Base-by-base conservation (phyloP, 306 rosid genomes). In the Malus orientalis region DNA sequence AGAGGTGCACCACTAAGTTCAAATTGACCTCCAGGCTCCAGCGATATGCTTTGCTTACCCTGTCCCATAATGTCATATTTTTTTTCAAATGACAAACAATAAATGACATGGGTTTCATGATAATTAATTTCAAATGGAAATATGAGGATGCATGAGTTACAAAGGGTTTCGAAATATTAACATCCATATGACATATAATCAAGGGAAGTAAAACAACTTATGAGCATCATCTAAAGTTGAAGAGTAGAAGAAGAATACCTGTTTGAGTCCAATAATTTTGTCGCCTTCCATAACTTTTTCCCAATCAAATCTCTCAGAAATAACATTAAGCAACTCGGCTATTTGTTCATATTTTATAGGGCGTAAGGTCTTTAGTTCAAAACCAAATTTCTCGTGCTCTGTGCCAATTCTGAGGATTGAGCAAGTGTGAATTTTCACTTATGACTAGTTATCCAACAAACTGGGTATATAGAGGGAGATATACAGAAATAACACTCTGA, bases 21-120 rank as follows among this genome's bases (percentile, higher is more conserved):
- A 91, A 96, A 92, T 82, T 96, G 98, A 84, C 98, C 99, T 14
- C 99, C 99, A 60, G 97, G 99, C 87, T 96, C 99, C 81, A 96
- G 79, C 55, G 99, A 96, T 82, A 96, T 92, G 88, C 96, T 91
- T 83, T 96, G 97, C 88, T 89, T 91, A 29, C 99, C 98, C 99
- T 92, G 91, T 82, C 74, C 75, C 85, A 87, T 78, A 78, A 30
- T 55, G 54, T 70, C 47, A 42, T 65, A 22, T 29, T 12, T 14
- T 63, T 32, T 73, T 33, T 33, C 67, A 20, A 54, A 40, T 42
- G 6, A 23, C 5, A 69, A 38, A 27, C 27, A 27, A 27, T 27
- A 20, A 54, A 40, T 42, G 6, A 23, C 5, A 69, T 29, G 27
- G 2, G 6, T 30, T 70, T 42, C 22, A 55, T 19, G 51, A 65